Evolutionary conservation across 805 yeast species (phyloP), one percentile per base, ranked within the genome.

Genomic region (Teunomyces funiuensis): DNA sequence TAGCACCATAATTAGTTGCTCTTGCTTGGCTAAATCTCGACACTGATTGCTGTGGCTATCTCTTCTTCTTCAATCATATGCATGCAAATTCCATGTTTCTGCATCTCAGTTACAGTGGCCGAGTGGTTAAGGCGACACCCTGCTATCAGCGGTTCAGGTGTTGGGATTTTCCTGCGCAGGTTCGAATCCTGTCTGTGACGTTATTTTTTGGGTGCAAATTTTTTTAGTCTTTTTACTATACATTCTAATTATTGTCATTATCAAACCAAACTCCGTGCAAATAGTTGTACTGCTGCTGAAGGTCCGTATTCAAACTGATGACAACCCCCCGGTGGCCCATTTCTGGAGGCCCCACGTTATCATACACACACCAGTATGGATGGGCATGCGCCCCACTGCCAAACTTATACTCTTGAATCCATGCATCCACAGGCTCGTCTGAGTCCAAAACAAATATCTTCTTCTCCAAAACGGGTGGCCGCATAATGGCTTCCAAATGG

Each of bases 171-270:
- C 73, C 70, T 67, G 64, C 96, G 95, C 95, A 88, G 95, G 96
- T 88, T 88, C 96, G 96, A 88, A 88, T 88, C 96, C 95, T 88
- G 96, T 87, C 95, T 84, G 95, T 88, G 85, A 85, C 96, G 96
- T 72, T 78, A 78, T 76, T 63, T 39, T 44, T 28, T 38, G 27
- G 30, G 20, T 30, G 37, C 37, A 13, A 36, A 33, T n/a, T 17
- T 26, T 33, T 26, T 10, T n/a, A 18, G 11, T 8, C 6, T 17
- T 29, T 15, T 29, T 23, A 19, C 18, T 11, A 14, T n/a, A 11
- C 17, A 20, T 20, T 19, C 13, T 31, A 31, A 11, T 18, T 13
- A 8, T 37, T 11, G 13, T 37, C 28, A 19, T 19, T 19, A 27
- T 26, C 19, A 36, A 55, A 28, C 70, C 70, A 65, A 9, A 58